Evolutionary conservation across 352 stramenopile species (phyloP).

Genomic region (Phytophthora lateralis): DNA sequence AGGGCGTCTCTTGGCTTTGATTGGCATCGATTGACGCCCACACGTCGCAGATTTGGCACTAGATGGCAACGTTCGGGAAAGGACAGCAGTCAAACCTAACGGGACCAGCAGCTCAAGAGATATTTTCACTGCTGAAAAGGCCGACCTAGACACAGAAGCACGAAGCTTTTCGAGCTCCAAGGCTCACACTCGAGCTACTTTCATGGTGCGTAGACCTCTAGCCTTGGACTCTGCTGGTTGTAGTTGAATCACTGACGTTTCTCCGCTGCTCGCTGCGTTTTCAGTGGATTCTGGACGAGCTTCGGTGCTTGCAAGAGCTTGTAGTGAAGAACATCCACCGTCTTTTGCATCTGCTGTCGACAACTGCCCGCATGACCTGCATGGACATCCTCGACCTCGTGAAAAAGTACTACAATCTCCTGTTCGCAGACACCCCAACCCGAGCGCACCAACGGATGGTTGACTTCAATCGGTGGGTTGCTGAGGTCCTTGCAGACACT

Average conservation of each 20-base stretch:
- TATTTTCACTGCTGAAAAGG: conserved; percentile 18
- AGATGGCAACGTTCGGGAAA: conserved; percentile 14
- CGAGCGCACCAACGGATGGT: conserved; percentile 27
- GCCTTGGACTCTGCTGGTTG: not conserved
- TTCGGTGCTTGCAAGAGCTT: conserved; percentile 23
- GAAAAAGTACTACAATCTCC: conserved; percentile 14
- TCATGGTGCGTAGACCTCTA: conserved; percentile 21
- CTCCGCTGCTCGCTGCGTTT: conserved; percentile 4
- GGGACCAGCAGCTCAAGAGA: no score
- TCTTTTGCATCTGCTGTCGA: conserved; percentile 26
- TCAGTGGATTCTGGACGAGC: conserved; percentile 26
- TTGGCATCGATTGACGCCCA: conserved; percentile 8
- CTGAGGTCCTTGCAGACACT: conserved; percentile 28
- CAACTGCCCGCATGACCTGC: conserved; percentile 5
- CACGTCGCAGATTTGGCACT: conserved; percentile 32
- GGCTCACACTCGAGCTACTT: conserved; percentile 5
- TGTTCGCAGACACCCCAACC: conserved; percentile 22
- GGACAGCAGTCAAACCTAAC: not conserved
- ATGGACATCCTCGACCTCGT: conserved; percentile 19
- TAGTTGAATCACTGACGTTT: conserved; percentile 9
- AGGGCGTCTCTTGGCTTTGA: no score
- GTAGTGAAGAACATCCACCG: conserved; percentile 26
- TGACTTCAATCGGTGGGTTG: conserved; percentile 40
- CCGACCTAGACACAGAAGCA: not conserved
- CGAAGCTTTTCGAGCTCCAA: conserved; percentile 15